Conservation (phyloP, 129 eudicot genomes). For the Gnaphalium uliginosum region DNA sequence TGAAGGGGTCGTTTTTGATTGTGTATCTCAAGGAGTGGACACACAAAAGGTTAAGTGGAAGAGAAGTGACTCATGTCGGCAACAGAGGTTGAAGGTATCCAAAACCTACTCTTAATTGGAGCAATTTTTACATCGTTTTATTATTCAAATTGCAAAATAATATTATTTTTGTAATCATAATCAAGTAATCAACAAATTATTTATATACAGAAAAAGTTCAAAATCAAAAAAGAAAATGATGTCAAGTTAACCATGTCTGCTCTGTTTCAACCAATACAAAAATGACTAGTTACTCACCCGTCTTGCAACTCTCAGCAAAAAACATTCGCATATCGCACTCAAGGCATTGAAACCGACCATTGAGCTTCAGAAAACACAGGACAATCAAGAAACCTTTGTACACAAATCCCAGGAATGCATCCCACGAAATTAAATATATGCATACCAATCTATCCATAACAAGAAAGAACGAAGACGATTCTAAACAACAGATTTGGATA, state of each 20-base stretch:
- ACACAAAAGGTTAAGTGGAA: neutral
- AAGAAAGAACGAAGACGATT: neutral
- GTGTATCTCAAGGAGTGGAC: neutral
- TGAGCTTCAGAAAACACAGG: neutral
- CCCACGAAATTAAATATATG: neutral
- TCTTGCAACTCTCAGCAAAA: no score
- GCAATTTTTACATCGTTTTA: no score
- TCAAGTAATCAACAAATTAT: no score
- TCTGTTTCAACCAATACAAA: neutral
- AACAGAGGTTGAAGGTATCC: no score
- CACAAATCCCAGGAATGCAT: neutral
- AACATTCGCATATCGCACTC: neutral
- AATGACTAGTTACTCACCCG: neutral
- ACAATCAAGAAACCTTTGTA: neutral
- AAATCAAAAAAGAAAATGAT: no score
- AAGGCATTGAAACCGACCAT: neutral
- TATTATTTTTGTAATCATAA: no score
- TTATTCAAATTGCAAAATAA: no score
- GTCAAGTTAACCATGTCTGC: neutral
- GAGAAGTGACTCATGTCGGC: neutral
- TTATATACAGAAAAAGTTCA: no score
- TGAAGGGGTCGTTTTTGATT: neutral
- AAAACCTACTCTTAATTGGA: neutral
- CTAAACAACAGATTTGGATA: constrained; percentile 13
- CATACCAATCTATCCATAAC: neutral